Evolutionary conservation across 164 flowering plant genomes (phyloP).

Genomic region (Macadamia tetraphylla): DNA sequence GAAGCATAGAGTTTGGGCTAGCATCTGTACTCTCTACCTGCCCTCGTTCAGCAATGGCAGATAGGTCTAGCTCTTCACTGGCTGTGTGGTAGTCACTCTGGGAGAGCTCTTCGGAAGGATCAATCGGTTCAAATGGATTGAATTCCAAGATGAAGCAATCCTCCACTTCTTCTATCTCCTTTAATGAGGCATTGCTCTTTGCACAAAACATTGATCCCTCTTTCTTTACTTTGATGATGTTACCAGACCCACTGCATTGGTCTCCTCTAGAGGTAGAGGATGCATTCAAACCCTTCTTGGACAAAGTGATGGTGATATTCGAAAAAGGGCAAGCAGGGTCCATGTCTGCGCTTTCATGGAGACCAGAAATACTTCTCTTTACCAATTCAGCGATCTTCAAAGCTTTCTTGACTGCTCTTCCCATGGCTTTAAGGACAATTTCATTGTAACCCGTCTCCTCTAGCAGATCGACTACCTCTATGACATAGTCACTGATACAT

Average conservation of each 20-base stretch:
- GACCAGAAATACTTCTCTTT: slow-evolving; percentile 20
- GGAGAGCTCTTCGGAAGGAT: slow-evolving; percentile 10
- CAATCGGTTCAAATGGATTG: slow-evolving; percentile 20
- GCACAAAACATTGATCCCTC: too few relatives aligned
- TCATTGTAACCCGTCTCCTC: slow-evolving; percentile 54
- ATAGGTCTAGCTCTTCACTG: neutral
- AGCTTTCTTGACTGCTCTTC: slow-evolving; percentile 58
- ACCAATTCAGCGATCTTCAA: slow-evolving; percentile 52
- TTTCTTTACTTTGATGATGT: too few relatives aligned
- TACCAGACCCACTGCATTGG: too few relatives aligned
- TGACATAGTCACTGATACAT: too few relatives aligned
- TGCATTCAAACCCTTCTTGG: too few relatives aligned
- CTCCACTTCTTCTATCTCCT: neutral
- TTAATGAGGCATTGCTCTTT: too few relatives aligned
- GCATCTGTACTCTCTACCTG: slow-evolving; percentile 5
- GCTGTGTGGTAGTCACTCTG: neutral
- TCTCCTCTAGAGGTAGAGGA: too few relatives aligned
- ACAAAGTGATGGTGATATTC: too few relatives aligned
- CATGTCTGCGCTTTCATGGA: too few relatives aligned
- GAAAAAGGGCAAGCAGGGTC: too few relatives aligned
- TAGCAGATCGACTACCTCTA: too few relatives aligned
- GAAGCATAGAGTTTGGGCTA: neutral
- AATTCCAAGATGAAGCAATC: slow-evolving; percentile 39
- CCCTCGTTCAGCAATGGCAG: slow-evolving; percentile 12
- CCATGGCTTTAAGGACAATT: slow-evolving; percentile 54